Conservation (phyloP, 2,329 filamentous ascomycete species). For the Alternaria sp. region DNA sequence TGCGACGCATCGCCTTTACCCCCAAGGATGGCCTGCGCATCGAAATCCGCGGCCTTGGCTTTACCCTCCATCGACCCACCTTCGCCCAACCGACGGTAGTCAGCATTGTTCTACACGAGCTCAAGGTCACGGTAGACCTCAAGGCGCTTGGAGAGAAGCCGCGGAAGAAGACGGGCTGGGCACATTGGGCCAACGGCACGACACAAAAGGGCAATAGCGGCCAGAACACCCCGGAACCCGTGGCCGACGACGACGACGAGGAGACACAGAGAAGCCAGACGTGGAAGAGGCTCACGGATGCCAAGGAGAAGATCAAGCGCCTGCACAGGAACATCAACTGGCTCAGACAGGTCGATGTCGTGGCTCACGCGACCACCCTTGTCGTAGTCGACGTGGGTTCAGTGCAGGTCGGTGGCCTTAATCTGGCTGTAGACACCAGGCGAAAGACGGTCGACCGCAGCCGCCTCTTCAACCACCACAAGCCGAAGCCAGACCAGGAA, state of each 20-base stretch:
- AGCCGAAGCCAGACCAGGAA: conserved; percentile 61
- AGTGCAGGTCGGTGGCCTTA: conserved; percentile 84
- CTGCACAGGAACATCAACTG: conserved; percentile 88
- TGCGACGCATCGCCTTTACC: conserved; percentile 89
- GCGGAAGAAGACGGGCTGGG: conserved; percentile 42
- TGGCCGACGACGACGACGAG: conserved; percentile 43
- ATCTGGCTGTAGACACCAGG: conserved; percentile 87
- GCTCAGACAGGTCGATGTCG: conserved; percentile 88
- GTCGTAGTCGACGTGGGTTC: conserved; percentile 83
- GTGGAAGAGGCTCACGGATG: conserved; percentile 79
- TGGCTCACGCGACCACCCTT: conserved; percentile 81
- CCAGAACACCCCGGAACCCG: conserved; percentile 29
- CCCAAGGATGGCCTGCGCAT: conserved; percentile 88
- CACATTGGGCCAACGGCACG: conserved; percentile 44
- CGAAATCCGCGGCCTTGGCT: conserved; percentile 86
- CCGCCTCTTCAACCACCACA: conserved; percentile 80
- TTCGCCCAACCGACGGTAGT: conserved; percentile 98
- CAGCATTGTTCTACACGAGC: conserved; percentile 85
- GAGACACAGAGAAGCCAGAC: conserved; percentile 69
- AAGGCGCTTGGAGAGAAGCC: conserved; percentile 63
- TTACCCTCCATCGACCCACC: conserved; percentile 90
- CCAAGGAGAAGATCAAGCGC: conserved; percentile 86
- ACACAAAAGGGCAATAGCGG: conserved; percentile 30
- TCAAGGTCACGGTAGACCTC: conserved; percentile 84
- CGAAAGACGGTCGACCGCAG: conserved; percentile 90